Percentiles rank a stretch among this genome's conserved stretches.
Conservation (phyloP, 768 basidiomycete species). For the Asterophora parasitica region DNA sequence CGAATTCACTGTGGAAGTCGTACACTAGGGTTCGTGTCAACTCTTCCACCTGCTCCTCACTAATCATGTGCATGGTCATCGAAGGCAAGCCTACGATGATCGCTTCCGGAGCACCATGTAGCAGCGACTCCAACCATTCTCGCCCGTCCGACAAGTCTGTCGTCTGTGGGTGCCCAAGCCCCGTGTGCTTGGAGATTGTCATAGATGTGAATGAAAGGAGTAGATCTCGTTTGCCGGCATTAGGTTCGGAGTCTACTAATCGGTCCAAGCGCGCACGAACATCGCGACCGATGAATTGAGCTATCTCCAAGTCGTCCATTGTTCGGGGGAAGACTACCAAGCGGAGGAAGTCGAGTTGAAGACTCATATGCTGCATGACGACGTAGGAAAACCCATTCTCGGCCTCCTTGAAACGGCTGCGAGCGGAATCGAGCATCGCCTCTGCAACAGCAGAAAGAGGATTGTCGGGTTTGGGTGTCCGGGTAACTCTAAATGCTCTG, state of each 20-base stretch:
- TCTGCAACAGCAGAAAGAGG: constrained; percentile 83
- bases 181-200: constrained; percentile 69
- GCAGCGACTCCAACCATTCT: constrained; percentile 56
- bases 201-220: constrained; percentile 72
- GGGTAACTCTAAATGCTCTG: constrained; percentile 66
- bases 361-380: constrained; percentile 70
- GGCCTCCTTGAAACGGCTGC: constrained; percentile 63
- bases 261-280: constrained; percentile 71
- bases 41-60: constrained; percentile 51
- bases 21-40: constrained; percentile 45
- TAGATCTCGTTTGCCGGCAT: constrained; percentile 57
- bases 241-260: constrained; percentile 43
- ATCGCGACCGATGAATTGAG: constrained; percentile 64
- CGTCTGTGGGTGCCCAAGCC: constrained; percentile 46
- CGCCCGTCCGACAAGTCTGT: constrained; percentile 36
- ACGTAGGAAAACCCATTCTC: constrained; percentile 55
- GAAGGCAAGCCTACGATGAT: constrained; percentile 78
- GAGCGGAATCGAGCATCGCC: constrained; percentile 74
- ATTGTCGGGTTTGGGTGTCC: constrained; percentile 71
- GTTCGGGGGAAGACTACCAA: constrained; percentile 76
- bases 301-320: constrained; percentile 74
- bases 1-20: constrained; percentile 69
- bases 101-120: constrained; percentile 60
- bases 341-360: constrained; percentile 59
- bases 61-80: constrained; percentile 79